Base-by-base conservation (phyloP, 345 rosid species). In the Melaleuca alternifolia region DNA sequence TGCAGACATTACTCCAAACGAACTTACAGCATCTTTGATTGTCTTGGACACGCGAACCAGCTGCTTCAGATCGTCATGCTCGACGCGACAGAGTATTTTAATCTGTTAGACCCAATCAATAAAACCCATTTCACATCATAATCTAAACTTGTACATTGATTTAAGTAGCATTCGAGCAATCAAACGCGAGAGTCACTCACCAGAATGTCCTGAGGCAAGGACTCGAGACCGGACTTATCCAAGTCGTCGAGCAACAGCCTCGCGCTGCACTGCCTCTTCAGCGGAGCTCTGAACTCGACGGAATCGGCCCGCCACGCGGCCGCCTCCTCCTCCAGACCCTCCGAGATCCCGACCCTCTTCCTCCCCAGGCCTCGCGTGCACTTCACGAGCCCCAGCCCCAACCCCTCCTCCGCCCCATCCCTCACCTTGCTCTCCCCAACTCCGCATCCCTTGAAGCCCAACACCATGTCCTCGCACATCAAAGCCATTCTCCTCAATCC, bases 161-260 rank as follows among this genome's bases (percentile, higher is more conserved):
- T 21, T 10, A 21, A 24, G 16, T 11, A n/a, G 37, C 41, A 10
- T 51, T 12, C 48, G 62, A 46, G 11, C n/a, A 23, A 84, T 11
- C 51, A 24, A 65, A 30, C 30, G 5, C 44, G 59, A 85, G 59
- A 85, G 82, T 48, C 14, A 12, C 54, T 87, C 51, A 97, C 99
- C 93, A 97, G 91, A 33, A 96, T 85, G 52, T 97, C 98, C 85
- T 91, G 96, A 65, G 98, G 99, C 79, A 97, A 89, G 85, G 92
- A 82, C 87, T 97, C 98, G 44, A 97, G 93, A 26, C 48, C 18
- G 82, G 95, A 92, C 84, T 90, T 89, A 18, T 89, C 91, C 2
- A 86, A 86, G 62, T 50, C 87, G 16, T 76, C 89, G 13, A 86
- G 71, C 86, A 21, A 18, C 61, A 44, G 14, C 54, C 81, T 62